phyloP scores from a whole-genome alignment of 2,329 filamentous ascomycete genomes.

The Apiospora arundinis region DNA sequence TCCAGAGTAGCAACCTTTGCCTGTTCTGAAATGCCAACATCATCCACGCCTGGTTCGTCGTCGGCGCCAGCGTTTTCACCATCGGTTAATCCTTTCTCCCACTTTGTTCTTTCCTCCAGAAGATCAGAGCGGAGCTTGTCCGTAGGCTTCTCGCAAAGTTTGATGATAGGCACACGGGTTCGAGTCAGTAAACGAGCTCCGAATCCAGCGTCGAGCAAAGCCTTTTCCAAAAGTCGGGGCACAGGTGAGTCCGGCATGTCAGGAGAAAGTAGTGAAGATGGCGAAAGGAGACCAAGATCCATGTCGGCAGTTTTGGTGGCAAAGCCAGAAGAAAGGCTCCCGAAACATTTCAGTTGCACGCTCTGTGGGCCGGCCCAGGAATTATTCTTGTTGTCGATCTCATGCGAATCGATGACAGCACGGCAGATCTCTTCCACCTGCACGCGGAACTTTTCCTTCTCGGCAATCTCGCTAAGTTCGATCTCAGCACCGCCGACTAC shows the following conservation, averaged over 20 bases:
- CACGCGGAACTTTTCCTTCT: conserved; percentile 74
- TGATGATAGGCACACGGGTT: conserved; percentile 86
- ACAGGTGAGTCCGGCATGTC: conserved; percentile 65
- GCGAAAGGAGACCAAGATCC: conserved; percentile 81
- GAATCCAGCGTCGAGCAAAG: conserved; percentile 72
- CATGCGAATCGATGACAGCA: conserved; percentile 60
- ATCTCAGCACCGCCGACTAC: conserved; percentile 69
- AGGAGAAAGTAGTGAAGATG: conserved; percentile 59
- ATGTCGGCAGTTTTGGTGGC: conserved; percentile 89
- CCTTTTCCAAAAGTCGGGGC: conserved; percentile 77
- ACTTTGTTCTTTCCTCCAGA: conserved; percentile 69
- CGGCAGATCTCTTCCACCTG: conserved; percentile 70
- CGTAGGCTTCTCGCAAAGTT: conserved; percentile 77
- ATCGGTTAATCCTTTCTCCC: conserved; percentile 65
- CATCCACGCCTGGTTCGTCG: conserved; percentile 38
- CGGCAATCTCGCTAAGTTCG: conserved; percentile 63
- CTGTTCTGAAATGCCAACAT: conserved; percentile 24
- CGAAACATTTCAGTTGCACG: conserved; percentile 79
- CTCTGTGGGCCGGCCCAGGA: conserved; percentile 57
- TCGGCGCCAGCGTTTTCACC: conserved; percentile 46
- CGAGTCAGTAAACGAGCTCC: conserved; percentile 79
- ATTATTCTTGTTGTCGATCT: conserved; percentile 47
- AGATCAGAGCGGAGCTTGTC: conserved; percentile 66
- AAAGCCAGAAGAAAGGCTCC: conserved; percentile 84
- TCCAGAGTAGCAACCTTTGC: not conserved